Base-by-base conservation (phyloP, 106 monocot genomes). In the Alisma plantagoaquatica region DNA sequence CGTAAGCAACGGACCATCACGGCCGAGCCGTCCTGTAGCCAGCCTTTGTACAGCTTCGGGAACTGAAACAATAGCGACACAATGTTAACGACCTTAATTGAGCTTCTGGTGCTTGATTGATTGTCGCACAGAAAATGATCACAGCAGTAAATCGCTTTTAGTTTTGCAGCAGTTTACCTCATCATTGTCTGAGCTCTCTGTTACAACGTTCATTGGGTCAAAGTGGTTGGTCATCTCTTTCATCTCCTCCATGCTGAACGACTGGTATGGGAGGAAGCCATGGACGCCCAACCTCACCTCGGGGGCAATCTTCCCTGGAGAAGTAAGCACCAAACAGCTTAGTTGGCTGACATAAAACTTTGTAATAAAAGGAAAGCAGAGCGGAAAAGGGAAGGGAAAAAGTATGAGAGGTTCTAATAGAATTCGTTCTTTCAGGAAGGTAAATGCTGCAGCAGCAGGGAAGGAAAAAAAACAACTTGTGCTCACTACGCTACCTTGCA, bases 141-240 rank as follows among this genome's bases (percentile, higher is more conserved):
- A 7, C 9, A 7, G 6, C 35, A 38, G 14, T 14, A 38, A 38
- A 6, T 38, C 35, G 35, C 6, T 7, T 38, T 14, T 38, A 7
- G 35, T 7, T 38, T 38, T 38, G 6, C 9, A 38, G 35, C 6
- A 7, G 35, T 14, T 38, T 14, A 38, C 35, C 35, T 38, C 14
- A 7, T 14, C 35, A 14, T 6, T 38, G 35, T 14, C 14, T 33
- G 78, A 70, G 32, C 71, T 63, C 54, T 75, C 65, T 19, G 19
- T 57, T 6, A 75, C 44, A 41, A 76, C 51, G 53, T 79, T 79
- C 1, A 45, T 68, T n/a, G 60, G 21, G 30, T 75, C 79, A 20
- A 84, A 84, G 33, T 42, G 55, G 32, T 75, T 58, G 6, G 84
- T 75, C 19, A 68, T 77, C 49, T 84, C 84, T 31, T 84, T 75